Evolutionary conservation across 2,329 filamentous ascomycete species (phyloP).

Genomic region (Diaporthe eres): DNA sequence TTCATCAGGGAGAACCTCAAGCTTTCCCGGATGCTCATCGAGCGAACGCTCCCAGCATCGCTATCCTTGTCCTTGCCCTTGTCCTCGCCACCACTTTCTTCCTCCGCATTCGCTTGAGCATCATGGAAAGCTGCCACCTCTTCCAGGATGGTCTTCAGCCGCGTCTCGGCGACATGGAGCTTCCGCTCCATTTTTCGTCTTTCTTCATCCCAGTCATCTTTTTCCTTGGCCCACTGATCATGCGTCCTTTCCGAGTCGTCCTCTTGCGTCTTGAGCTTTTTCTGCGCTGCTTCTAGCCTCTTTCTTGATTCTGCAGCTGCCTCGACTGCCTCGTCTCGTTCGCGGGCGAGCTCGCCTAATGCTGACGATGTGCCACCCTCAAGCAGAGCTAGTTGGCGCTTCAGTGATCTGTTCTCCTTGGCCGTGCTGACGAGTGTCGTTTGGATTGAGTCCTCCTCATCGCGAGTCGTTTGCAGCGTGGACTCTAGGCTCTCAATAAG

Average conservation of each 20-base stretch:
- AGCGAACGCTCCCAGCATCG: slow-evolving; percentile 80
- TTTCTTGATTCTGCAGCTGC: slow-evolving; percentile 79
- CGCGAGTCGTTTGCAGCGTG: slow-evolving; percentile 77
- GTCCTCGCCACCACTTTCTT: slow-evolving; percentile 66
- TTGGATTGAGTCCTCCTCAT: slow-evolving; percentile 81
- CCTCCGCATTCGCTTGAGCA: slow-evolving; percentile 50
- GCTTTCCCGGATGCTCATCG: slow-evolving; percentile 80
- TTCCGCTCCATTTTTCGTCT: slow-evolving; percentile 86
- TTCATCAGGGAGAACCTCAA: slow-evolving; percentile 81
- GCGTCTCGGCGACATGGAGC: slow-evolving; percentile 89
- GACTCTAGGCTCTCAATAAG: slow-evolving; percentile 89
- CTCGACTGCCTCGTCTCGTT: slow-evolving; percentile 88
- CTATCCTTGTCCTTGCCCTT: slow-evolving; percentile 75
- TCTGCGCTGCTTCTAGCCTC: slow-evolving; percentile 83
- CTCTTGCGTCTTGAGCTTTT: slow-evolving; percentile 83
- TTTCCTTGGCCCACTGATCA: slow-evolving; percentile 86
- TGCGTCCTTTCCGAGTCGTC: slow-evolving; percentile 86
- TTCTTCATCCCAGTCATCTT: slow-evolving; percentile 86
- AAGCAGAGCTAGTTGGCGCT: slow-evolving; percentile 86
- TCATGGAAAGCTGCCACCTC: slow-evolving; percentile 83
- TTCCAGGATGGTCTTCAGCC: slow-evolving; percentile 86
- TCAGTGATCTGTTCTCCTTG: slow-evolving; percentile 85
- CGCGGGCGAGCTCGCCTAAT: slow-evolving; percentile 84
- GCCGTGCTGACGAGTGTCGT: slow-evolving; percentile 72
- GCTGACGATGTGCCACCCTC: slow-evolving; percentile 92